Percentiles rank a stretch among this genome's conserved stretches.
phyloP scores from a whole-genome alignment of 306 rosid species.

The Rosa rugosa region DNA sequence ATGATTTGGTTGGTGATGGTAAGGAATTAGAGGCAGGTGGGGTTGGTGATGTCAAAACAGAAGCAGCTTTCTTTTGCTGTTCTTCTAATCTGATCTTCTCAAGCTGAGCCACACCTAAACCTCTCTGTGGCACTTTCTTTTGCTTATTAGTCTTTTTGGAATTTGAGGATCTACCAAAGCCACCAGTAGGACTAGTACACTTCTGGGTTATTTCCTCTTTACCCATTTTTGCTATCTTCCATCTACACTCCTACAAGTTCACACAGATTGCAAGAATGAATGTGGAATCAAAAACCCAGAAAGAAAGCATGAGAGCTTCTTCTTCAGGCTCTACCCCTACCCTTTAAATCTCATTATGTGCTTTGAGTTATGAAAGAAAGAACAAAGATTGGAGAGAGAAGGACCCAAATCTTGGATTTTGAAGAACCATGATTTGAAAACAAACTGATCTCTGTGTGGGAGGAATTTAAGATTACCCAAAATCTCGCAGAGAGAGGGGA shows the following conservation, averaged over 20 bases:
- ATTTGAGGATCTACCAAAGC: conserved; percentile 40
- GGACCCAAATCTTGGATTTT: conserved; percentile 24
- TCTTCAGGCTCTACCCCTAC: background rate
- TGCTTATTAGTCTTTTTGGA: conserved; percentile 49
- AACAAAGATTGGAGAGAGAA: conserved; percentile 25
- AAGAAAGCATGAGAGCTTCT: background rate
- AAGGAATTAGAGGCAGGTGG: conserved; percentile 24
- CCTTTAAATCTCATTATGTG: background rate
- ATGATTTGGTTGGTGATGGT: conserved; percentile 38
- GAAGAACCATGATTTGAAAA: conserved; percentile 22
- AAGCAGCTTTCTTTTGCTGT: conserved; percentile 42
- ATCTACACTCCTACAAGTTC: conserved; percentile 22
- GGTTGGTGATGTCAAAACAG: conserved; percentile 29
- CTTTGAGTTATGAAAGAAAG: conserved; percentile 29
- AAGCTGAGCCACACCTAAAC: conserved; percentile 90
- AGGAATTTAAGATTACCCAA: conserved; percentile 27
- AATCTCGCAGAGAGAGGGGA: conserved; percentile 38
- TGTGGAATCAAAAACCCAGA: conserved; percentile 21
- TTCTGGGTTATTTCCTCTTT: conserved; percentile 51
- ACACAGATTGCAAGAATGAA: background rate
- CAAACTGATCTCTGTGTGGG: conserved; percentile 15
- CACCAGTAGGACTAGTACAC: conserved; percentile 22
- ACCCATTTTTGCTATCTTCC: conserved; percentile 50
- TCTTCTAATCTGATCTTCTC: conserved; percentile 77
- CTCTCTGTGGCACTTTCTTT: conserved; percentile 84